These are phyloP conservation scores for Rhizopogon vesiculosus DNA, from an alignment of 768 basidiomycete genomes.

Conservation along the genomic window DNA sequence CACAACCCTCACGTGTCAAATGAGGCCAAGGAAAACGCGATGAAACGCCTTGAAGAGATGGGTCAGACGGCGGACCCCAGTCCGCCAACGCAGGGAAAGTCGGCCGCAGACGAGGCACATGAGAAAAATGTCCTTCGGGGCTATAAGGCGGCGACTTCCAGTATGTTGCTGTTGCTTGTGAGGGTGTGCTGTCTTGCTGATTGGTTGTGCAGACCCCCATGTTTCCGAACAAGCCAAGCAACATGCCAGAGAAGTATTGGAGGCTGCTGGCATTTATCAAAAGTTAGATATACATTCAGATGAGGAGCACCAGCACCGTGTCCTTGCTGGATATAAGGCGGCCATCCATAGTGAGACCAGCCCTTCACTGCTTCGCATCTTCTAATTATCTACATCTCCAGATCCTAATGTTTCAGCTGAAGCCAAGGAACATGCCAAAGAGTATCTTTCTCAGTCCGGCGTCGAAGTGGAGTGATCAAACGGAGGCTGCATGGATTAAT, in stretches of 20 bases:
- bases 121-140: constrained; percentile 33
- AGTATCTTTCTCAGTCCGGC: constrained; percentile 31
- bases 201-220: constrained; percentile 30
- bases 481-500: neutral
- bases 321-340: constrained; percentile 55
- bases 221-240: constrained; percentile 46
- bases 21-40: constrained; percentile 48
- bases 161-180: constrained; percentile 18
- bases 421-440: constrained; percentile 44
- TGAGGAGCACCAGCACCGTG: constrained; percentile 40
- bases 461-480: constrained; percentile 9
- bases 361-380: neutral
- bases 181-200: neutral
- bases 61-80: constrained; percentile 15
- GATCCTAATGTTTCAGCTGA: constrained; percentile 43
- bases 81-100: neutral
- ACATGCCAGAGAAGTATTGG: constrained; percentile 50
- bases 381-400: constrained; percentile 13
- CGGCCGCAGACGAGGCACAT: neutral
- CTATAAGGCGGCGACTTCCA: constrained; percentile 45
- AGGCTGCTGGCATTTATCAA: constrained; percentile 36
- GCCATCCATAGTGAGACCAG: constrained; percentile 37
- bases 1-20: constrained; percentile 54
- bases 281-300: constrained; percentile 23
- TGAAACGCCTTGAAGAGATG: constrained; percentile 39